A percentile compares a stretch with the other conserved stretches of the same genome.
Conservation (phyloP, 2,329 filamentous ascomycete genomes). For the Sporothrix schenckii region DNA sequence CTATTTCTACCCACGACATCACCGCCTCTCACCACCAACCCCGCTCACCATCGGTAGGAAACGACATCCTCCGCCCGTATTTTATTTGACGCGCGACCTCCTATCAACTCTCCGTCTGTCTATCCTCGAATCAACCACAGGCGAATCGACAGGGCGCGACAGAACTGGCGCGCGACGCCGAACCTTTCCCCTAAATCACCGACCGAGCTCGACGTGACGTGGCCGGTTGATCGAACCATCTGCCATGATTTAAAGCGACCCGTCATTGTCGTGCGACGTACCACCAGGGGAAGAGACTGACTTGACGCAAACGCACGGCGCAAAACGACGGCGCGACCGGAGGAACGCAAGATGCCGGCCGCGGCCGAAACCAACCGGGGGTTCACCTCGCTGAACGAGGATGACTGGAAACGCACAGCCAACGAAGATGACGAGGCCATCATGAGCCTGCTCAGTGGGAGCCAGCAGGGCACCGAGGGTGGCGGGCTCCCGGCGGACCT, state of each 20-base stretch:
- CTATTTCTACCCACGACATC: constrained; percentile 2
- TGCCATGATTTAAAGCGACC: constrained; percentile 19
- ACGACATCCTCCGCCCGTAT: background rate
- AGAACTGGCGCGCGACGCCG: background rate
- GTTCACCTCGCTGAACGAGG: constrained; percentile 42
- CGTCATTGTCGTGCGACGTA: background rate
- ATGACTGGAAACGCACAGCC: constrained; percentile 50
- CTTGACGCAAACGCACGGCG: background rate
- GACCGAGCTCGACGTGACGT: background rate
- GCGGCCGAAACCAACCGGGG: constrained; percentile 38
- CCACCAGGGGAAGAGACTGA: background rate
- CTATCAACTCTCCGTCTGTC: background rate
- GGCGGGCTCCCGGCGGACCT: constrained; percentile 48
- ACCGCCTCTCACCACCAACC: background rate
- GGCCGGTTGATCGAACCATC: background rate
- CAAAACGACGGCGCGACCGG: background rate
- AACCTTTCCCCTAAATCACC: background rate
- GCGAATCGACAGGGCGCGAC: background rate
- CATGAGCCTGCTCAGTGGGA: constrained; percentile 49
- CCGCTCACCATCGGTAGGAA: background rate
- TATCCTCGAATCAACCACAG: background rate
- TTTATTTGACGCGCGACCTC: background rate
- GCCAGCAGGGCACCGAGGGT: constrained; percentile 45
- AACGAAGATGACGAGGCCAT: constrained; percentile 55
- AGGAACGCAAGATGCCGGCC: constrained; percentile 28